Base-by-base conservation (phyloP, 352 stramenopile genomes). In the Hyaloperonospora brassicae region DNA sequence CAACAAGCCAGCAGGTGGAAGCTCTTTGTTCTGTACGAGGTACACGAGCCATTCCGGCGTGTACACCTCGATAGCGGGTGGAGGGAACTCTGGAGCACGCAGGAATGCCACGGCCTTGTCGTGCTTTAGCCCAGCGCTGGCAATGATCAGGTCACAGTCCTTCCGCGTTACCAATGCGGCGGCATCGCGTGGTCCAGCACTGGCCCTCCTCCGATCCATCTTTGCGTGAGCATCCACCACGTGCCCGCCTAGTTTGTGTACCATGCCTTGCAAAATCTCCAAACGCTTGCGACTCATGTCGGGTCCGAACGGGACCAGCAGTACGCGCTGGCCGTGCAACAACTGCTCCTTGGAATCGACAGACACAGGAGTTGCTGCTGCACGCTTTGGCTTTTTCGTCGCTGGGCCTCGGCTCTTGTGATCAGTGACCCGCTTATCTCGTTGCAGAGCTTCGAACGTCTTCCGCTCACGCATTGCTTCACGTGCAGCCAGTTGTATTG, bases 281-380 rank as follows among this genome's bases (percentile, higher is more conserved):
- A 87, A 52, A 30, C 79, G 72, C 41, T 76, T 84, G 5, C 72
- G 68, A 61, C 77, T 81, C 61, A 92, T 79, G 41, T 89, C 82
- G 0, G 57, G 47, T 11, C 82, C 79, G 10, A 84, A 58, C 0
- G 82, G 70, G 12, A 86, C 67, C 12, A 92, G 23, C 22, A 87
- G 44, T 30, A 89, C 64, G 23, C 48, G 60, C 40, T 74, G 56
- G 8, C 55, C 76, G 12, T 61, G 30, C 24, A 89, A 46, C 25
- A 84, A 39, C 1, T 46, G 36, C 14, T 39, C 51, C 12, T 30
- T 35, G 12, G 54, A 24, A 35, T 62, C 42, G 5, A 58, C 42
- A 12, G 23, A 24, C 12, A 23, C 14, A 45, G 27, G 44, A 39
- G 40, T 25, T 49, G 13, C 17, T 45, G 13, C 17, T 45, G 13